Base-by-base conservation (phyloP, 768 basidiomycete species). In the Tremella mesenterica region DNA sequence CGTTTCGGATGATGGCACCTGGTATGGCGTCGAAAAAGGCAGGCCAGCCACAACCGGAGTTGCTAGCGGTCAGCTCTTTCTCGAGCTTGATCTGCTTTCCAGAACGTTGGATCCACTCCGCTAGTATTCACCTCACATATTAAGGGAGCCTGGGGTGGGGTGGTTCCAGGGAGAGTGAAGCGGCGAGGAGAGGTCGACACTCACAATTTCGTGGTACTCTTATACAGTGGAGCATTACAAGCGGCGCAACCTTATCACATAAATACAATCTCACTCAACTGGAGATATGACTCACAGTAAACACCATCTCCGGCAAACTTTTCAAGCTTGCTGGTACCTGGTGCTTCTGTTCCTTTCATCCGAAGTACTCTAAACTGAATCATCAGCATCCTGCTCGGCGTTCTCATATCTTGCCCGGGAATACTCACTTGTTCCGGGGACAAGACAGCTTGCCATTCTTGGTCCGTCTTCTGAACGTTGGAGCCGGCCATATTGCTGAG, bases 31-130 rank as follows among this genome's bases (percentile, higher is more conserved):
- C 91, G 69, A 85, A 96, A 79, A 95, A 96, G 0, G 91, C 88
- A n/a, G 92, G 91, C 91, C 91, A 96, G 21, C 91, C 91, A 65
- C 88, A 93, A 7, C 89, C 88, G 54, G 87, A 90, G 63, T 85
- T 79, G 74, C 68, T 69, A 28, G n/a, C n/a, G n/a, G n/a, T n/a
- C n/a, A n/a, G n/a, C n/a, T n/a, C n/a, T n/a, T n/a, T n/a, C n/a
- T n/a, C n/a, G n/a, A n/a, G n/a, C n/a, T n/a, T n/a, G n/a, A n/a
- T n/a, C n/a, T n/a, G n/a, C n/a, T n/a, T n/a, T n/a, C n/a, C 21
- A 18, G 1, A 38, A 4, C 21, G 20, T 54, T 45, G 47, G 50
- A 33, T 21, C 6, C 16, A 4, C 20, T 3, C 7, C 44, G n/a
- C 1, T 4, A 50, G 8, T 7, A 26, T 21, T 9, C 21, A 25